phyloP scores from a whole-genome alignment of 305 asterid species.

The Withania somnifera region DNA sequence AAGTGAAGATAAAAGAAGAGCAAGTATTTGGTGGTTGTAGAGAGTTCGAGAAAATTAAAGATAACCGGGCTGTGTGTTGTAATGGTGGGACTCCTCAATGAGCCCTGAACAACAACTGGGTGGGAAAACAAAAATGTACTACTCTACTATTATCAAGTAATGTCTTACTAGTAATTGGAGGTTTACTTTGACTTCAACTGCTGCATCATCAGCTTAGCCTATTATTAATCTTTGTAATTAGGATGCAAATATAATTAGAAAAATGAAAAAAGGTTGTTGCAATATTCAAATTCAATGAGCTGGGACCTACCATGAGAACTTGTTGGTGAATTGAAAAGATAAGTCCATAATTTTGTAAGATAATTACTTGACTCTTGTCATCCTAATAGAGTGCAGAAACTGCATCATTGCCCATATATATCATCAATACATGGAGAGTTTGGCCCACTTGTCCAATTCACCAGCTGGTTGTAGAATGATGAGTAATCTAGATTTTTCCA shows the following conservation, averaged over 20 bases:
- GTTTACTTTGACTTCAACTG: not conserved
- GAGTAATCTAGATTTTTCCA: not conserved
- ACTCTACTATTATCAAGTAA: not conserved
- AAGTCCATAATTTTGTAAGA: not conserved
- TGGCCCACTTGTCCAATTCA: not conserved
- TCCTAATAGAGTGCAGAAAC: slow-evolving; percentile 6
- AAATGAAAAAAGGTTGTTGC: not conserved
- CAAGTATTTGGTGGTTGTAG: not conserved
- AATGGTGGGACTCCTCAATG: too few species aligned
- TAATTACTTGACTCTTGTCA: not conserved
- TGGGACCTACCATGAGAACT: slow-evolving; percentile 19
- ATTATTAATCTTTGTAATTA: not conserved
- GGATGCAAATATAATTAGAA: not conserved
- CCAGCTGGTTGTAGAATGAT: slow-evolving; percentile 6
- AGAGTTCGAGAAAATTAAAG: not conserved
- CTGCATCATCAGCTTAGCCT: not conserved
- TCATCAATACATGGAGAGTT: not conserved
- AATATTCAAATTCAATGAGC: not conserved
- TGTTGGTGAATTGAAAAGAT: slow-evolving; percentile 9
- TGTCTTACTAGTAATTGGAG: not conserved
- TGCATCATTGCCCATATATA: not conserved
- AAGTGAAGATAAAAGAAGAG: not conserved
- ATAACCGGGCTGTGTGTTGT: too few species aligned
- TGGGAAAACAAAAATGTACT: too few species aligned
- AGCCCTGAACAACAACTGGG: too few species aligned